phyloP scores from a whole-genome alignment of 2,329 filamentous ascomycete species.

The Stagonosporopsis vannaccii region DNA sequence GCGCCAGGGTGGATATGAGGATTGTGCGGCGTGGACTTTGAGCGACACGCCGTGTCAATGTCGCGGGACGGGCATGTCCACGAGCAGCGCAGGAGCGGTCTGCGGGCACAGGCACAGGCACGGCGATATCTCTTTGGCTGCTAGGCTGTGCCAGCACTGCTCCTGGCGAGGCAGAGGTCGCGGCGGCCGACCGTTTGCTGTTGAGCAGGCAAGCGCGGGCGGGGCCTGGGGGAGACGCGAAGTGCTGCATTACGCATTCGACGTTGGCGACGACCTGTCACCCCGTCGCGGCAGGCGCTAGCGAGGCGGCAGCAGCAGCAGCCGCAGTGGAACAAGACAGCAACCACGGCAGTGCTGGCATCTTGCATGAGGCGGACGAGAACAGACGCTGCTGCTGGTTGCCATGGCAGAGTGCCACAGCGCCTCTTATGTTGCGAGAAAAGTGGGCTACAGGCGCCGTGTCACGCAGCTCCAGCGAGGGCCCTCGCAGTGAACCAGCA shows the following conservation, averaged over 20 bases:
- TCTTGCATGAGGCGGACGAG: too few species aligned
- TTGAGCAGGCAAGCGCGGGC: background rate
- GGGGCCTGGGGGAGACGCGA: conserved; percentile 1
- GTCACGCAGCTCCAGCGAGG: too few species aligned
- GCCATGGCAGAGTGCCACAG: conserved; percentile 3
- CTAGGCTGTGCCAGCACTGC: background rate
- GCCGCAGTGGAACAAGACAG: conserved; percentile 2
- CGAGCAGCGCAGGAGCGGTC: background rate
- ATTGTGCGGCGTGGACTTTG: background rate
- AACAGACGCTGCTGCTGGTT: too few species aligned
- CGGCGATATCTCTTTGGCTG: background rate
- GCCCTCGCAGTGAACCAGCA: too few species aligned
- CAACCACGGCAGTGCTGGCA: background rate
- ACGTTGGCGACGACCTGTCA: background rate
- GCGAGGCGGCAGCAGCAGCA: conserved; percentile 1
- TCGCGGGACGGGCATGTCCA: conserved; percentile 16
- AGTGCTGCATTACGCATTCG: background rate
- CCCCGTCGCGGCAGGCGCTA: background rate
- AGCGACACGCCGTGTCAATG: conserved; percentile 14
- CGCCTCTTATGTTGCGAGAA: too few species aligned
- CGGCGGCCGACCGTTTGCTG: background rate
- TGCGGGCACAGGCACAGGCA: background rate
- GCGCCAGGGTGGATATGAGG: background rate
- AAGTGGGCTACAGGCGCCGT: too few species aligned
- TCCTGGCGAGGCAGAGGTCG: background rate